Percentiles rank a stretch among this genome's conserved stretches.
phyloP scores from a whole-genome alignment of 78 protist genomes.

The Dictyostelium purpureum region DNA sequence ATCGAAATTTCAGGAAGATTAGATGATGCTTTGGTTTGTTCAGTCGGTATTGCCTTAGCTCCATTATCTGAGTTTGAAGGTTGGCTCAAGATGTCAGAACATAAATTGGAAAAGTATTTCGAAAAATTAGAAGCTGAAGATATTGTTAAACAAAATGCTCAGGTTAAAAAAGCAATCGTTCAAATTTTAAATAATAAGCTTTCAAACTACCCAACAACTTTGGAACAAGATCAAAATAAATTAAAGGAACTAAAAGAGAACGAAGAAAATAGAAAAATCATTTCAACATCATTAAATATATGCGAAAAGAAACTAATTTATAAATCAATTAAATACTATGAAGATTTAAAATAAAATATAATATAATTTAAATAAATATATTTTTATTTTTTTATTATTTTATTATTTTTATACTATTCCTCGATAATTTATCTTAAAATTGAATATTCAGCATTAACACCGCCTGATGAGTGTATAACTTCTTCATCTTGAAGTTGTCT shows the following conservation, averaged over 20 bases:
- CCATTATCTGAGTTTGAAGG: not conserved
- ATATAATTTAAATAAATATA: not conserved
- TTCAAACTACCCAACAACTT: not conserved
- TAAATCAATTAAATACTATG: conserved; percentile 1
- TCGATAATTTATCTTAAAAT: not conserved
- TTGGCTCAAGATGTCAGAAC: not conserved
- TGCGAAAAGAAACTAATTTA: conserved; percentile 15
- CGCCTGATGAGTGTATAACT: not conserved
- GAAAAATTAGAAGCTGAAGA: conserved; percentile 38
- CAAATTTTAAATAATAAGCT: conserved; percentile 4
- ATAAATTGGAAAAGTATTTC: conserved; percentile 7
- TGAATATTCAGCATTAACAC: not conserved
- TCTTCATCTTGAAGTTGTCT: conserved; percentile 24
- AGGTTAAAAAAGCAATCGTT: not conserved
- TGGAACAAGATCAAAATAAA: conserved; percentile 3
- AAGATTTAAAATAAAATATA: not conserved
- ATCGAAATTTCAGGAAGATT: conserved; percentile 10
- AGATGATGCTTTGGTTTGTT: conserved; percentile 47
- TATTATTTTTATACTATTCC: not conserved
- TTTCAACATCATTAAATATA: not conserved
- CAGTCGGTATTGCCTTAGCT: conserved; percentile 6
- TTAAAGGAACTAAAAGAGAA: not conserved
- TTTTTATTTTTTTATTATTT: not conserved
- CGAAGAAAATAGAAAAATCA: not conserved
- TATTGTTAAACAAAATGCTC: not conserved